phyloP scores from a whole-genome alignment of 1,284 basidiomycete species.

The Xerocomus amazonicus region DNA sequence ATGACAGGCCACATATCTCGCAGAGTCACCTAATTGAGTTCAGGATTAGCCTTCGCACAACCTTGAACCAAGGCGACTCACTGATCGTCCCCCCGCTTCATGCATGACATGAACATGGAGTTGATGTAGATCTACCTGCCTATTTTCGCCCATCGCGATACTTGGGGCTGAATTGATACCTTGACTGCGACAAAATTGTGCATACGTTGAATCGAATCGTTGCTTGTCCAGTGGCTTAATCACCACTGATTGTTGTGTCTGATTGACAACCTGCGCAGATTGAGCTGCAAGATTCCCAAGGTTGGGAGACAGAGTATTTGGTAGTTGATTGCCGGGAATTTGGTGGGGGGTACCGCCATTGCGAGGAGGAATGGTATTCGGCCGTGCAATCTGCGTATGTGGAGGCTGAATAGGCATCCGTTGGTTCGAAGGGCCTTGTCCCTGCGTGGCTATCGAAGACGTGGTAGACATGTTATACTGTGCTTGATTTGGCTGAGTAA shows the following conservation, averaged over 20 bases:
- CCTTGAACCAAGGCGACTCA: slow-evolving; percentile 29
- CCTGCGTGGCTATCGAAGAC: slow-evolving; percentile 26
- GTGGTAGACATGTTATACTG: slow-evolving; percentile 24
- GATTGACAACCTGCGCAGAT: slow-evolving; percentile 23
- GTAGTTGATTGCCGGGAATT: slow-evolving; percentile 19
- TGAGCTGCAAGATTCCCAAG: slow-evolving; percentile 22
- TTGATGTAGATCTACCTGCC: slow-evolving; percentile 51
- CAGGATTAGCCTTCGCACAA: slow-evolving; percentile 3
- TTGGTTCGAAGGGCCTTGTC: slow-evolving; percentile 18
- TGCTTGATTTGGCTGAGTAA: slow-evolving; percentile 20
- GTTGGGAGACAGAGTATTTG: slow-evolving; percentile 26
- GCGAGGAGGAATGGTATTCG: slow-evolving; percentile 29
- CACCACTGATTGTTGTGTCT: slow-evolving; percentile 10
- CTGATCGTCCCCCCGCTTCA: slow-evolving; percentile 50
- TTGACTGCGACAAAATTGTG: slow-evolving; percentile 43
- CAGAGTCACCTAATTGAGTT: slow-evolving; percentile 44
- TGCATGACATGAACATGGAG: slow-evolving; percentile 56
- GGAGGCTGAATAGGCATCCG: slow-evolving; percentile 26
- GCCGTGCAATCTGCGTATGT: slow-evolving; percentile 25
- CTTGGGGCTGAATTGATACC: slow-evolving; percentile 39
- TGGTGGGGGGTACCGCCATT: slow-evolving; percentile 33
- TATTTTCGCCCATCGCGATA: slow-evolving; percentile 46
- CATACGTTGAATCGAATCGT: slow-evolving; percentile 49
- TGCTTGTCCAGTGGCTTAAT: slow-evolving; percentile 44
- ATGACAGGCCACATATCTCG: slow-evolving; percentile 63